These are phyloP conservation scores for Rhexocercosporidium sp. DNA, from an alignment of 2,329 filamentous ascomycete species.

Conservation along the genomic window DNA sequence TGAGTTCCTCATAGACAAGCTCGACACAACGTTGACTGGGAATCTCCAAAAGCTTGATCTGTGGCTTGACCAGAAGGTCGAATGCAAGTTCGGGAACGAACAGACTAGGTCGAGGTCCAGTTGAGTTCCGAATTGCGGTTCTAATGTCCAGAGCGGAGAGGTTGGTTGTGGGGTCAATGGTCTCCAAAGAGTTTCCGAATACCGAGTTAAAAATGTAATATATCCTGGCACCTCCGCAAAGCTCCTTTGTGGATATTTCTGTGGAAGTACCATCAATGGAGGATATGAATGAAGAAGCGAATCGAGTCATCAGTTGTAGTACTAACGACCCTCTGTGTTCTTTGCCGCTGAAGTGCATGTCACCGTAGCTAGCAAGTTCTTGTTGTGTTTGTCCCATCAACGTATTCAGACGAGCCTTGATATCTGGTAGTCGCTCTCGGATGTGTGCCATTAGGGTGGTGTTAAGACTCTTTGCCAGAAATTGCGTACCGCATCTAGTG, in stretches of 20 bases:
- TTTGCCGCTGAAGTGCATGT: constrained; percentile 96
- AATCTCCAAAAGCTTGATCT: constrained; percentile 95
- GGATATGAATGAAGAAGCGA: constrained; percentile 96
- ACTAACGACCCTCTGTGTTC: constrained; percentile 96
- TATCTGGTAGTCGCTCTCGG: constrained; percentile 92
- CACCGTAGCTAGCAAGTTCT: constrained; percentile 95
- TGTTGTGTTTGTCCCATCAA: constrained; percentile 99
- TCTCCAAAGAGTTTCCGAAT: constrained; percentile 94
- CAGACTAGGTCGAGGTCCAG: constrained; percentile 89
- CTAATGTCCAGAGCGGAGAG: constrained; percentile 93
- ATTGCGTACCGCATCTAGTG: constrained; percentile 89
- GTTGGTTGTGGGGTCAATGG: constrained; percentile 95
- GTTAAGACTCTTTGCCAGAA: constrained; percentile 92
- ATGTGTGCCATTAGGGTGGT: constrained; percentile 96
- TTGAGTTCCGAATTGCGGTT: constrained; percentile 97
- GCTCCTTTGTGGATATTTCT: constrained; percentile 93
- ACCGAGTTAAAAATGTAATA: constrained; percentile 45
- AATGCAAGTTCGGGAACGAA: constrained; percentile 98
- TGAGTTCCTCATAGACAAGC: constrained; percentile 96
- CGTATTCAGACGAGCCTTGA: constrained; percentile 96
- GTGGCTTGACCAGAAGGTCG: constrained; percentile 95
- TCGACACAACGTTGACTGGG: constrained; percentile 97
- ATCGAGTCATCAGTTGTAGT: constrained; percentile 96
- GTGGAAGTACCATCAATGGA: constrained; percentile 98
- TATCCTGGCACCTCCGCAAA: constrained; percentile 43